These are phyloP conservation scores for Prunella vulgaris DNA, from an alignment of 257 asterid species.

Conservation along the genomic window DNA sequence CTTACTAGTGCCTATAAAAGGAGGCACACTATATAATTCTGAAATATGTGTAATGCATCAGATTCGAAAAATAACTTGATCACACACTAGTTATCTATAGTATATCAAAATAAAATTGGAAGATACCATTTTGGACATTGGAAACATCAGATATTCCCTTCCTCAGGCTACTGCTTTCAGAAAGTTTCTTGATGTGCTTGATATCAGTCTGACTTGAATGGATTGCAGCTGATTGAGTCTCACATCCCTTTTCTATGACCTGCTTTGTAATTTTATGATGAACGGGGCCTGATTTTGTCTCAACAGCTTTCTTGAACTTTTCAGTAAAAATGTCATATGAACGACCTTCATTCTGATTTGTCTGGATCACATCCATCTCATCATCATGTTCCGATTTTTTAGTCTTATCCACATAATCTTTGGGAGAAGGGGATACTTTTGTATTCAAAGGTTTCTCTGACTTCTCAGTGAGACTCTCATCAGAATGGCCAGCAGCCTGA, in stretches of 20 bases:
- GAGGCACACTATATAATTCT: slow-evolving; percentile 9
- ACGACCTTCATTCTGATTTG: neutral
- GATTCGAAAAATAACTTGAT: neutral
- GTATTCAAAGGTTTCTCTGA: neutral
- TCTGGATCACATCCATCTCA: neutral
- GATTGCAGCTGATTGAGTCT: neutral
- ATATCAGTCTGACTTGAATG: neutral
- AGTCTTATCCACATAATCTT: slow-evolving; percentile 2
- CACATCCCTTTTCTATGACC: neutral
- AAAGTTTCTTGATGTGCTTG: neutral
- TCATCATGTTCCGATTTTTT: neutral
- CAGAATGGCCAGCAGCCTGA: neutral
- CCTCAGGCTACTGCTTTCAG: slow-evolving; percentile 5
- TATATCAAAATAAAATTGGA: neutral
- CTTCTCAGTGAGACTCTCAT: neutral
- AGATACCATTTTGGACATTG: slow-evolving; percentile 17
- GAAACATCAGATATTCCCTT: slow-evolving; percentile 10
- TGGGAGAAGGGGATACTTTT: neutral
- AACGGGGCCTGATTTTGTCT: neutral
- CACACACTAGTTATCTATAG: neutral
- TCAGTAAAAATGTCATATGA: neutral
- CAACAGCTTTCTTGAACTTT: slow-evolving; percentile 9
- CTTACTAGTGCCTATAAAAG: slow-evolving; percentile 19
- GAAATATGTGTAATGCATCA: slow-evolving; percentile 4
- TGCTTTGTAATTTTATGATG: neutral